A percentile compares a stretch with the other conserved stretches of the same genome.
Conservation (phyloP, 1,139 yeast genomes). For the Diutina rugosa region DNA sequence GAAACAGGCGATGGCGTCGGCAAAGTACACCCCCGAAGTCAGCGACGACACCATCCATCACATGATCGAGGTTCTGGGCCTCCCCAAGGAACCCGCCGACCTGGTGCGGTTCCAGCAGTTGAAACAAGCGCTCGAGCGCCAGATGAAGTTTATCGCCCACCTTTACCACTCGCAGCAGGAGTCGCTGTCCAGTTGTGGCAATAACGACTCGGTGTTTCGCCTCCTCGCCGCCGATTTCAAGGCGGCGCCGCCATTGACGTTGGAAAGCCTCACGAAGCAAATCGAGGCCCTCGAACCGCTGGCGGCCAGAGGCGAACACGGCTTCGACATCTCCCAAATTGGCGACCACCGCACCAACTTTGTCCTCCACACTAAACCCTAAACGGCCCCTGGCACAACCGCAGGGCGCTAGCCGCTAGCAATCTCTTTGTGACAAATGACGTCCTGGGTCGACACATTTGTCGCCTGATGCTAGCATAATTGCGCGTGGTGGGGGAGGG, state of each 20-base stretch:
- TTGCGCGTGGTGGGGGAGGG: neutral
- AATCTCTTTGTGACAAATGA: neutral
- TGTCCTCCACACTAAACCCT: constrained; percentile 5
- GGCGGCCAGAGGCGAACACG: constrained; percentile 17
- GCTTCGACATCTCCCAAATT: constrained; percentile 6
- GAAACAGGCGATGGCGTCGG: neutral
- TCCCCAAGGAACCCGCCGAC: constrained; percentile 14
- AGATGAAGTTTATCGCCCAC: constrained; percentile 32
- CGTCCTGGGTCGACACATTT: too few relatives aligned
- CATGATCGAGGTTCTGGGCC: constrained; percentile 33
- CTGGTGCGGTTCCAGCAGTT: constrained; percentile 14
- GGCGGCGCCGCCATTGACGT: constrained; percentile 13
- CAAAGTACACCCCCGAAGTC: neutral
- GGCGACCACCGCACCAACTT: constrained; percentile 6
- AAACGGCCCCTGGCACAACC: too few relatives aligned
- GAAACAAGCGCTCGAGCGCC: constrained; percentile 23
- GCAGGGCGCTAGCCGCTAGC: too few relatives aligned
- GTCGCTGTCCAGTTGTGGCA: constrained; percentile 4
- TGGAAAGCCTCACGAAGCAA: constrained; percentile 10
- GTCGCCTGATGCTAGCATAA: neutral
- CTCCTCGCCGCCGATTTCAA: constrained; percentile 22
- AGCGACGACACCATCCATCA: constrained; percentile 9
- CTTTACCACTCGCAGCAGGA: constrained; percentile 19
- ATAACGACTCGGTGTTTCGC: constrained; percentile 18
- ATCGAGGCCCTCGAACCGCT: constrained; percentile 11